Conservation (phyloP, 2,329 filamentous ascomycete species). For the Kalmusia sp. region DNA sequence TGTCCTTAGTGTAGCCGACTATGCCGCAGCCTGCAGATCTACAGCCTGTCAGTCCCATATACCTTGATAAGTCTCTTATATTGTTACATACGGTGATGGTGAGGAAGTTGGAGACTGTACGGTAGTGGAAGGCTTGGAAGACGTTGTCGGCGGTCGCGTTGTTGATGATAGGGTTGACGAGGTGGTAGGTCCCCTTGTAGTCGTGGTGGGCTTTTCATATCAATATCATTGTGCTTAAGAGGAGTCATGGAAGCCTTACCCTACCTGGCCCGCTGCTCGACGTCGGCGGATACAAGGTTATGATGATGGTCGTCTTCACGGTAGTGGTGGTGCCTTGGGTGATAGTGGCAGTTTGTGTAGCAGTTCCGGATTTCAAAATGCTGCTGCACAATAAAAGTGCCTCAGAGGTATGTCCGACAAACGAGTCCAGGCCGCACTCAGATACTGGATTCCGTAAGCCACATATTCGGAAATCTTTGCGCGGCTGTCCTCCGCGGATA, state of each 20-base stretch:
- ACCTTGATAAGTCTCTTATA: neutral
- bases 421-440: conserved; percentile 37
- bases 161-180: conserved; percentile 16
- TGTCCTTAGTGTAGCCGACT: conserved; percentile 40
- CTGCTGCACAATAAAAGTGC: conserved; percentile 39
- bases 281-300: conserved; percentile 31
- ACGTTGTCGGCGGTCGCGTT: conserved; percentile 15
- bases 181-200: conserved; percentile 8
- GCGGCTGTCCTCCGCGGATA: too few species aligned
- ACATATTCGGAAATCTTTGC: too few species aligned
- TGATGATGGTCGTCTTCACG: conserved; percentile 26
- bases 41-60: conserved; percentile 5
- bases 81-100: conserved; percentile 34
- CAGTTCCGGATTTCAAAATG: conserved; percentile 33
- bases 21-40: conserved; percentile 37
- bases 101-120: conserved; percentile 21
- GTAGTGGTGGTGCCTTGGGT: conserved; percentile 29
- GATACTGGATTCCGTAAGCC: conserved; percentile 8
- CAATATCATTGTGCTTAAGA: neutral
- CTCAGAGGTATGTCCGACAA: conserved; percentile 38
- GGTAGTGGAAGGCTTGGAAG: conserved; percentile 11
- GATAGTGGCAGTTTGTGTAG: conserved; percentile 29
- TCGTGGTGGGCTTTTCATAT: neutral
- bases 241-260: neutral
- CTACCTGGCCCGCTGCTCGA: conserved; percentile 22